A percentile compares a stretch with the other conserved stretches of the same genome.
Evolutionary conservation across 305 asterid species (phyloP).

Genomic region (Fraxinus paxiana): DNA sequence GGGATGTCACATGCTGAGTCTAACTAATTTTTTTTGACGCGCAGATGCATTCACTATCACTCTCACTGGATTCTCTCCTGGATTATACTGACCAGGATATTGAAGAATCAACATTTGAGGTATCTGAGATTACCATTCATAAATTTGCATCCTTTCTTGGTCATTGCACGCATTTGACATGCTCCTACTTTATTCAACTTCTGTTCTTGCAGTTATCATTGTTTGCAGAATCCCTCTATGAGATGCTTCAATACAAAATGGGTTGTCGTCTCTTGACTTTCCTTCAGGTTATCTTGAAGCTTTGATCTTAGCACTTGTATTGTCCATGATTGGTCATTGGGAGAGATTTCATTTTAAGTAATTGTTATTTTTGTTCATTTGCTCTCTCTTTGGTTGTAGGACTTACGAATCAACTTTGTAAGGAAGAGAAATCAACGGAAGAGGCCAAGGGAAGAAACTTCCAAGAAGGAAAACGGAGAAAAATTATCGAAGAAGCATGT

Average conservation of each 20-base stretch:
- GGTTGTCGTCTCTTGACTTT: slow-evolving; percentile 75
- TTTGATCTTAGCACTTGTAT: slow-evolving; percentile 1
- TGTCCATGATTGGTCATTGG: background rate
- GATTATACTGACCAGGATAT: slow-evolving; percentile 77
- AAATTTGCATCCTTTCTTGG: slow-evolving; percentile 4
- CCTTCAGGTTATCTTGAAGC: slow-evolving; percentile 68
- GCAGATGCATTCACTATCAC: slow-evolving; percentile 78
- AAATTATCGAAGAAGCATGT: slow-evolving; percentile 50
- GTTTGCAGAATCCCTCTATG: slow-evolving; percentile 85
- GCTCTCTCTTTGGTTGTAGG: slow-evolving; percentile 37
- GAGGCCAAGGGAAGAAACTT: slow-evolving; percentile 61
- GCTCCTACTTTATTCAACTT: background rate
- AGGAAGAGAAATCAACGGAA: slow-evolving; percentile 66
- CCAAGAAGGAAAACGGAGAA: slow-evolving; percentile 47
- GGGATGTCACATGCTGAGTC: slow-evolving; percentile 8
- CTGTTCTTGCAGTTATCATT: slow-evolving; percentile 64
- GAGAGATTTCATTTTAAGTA: background rate
- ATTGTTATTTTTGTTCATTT: background rate
- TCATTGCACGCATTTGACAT: slow-evolving; percentile 1
- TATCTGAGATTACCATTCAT: slow-evolving; percentile 19
- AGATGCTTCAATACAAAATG: slow-evolving; percentile 95
- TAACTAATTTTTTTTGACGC: slow-evolving; percentile 11
- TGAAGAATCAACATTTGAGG: slow-evolving; percentile 92
- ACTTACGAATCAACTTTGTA: slow-evolving; percentile 53
- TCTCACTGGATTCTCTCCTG: slow-evolving; percentile 91